A percentile compares a stretch with the other conserved stretches of the same genome.
phyloP scores from a whole-genome alignment of 1,139 yeast species.

The Debaryomyces sp. region DNA sequence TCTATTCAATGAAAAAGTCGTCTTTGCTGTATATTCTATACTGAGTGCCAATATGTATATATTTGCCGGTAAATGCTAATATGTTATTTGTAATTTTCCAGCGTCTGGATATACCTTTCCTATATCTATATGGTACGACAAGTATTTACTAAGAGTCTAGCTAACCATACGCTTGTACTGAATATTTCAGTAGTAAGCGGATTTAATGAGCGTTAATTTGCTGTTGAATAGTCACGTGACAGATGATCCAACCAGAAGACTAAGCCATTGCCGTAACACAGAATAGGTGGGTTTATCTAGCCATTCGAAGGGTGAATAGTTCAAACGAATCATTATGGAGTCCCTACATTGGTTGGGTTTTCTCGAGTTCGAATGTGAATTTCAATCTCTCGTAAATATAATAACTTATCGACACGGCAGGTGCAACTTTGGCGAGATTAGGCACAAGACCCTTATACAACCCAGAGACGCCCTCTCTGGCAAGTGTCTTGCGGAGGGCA shows the following conservation, averaged over 20 bases:
- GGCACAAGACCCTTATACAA: constrained; percentile 92
- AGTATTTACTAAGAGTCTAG: neutral
- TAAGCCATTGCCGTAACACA: no score
- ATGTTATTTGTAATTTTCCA: neutral
- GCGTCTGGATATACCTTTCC: neutral
- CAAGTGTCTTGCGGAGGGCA: constrained; percentile 72
- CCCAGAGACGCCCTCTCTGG: constrained; percentile 87
- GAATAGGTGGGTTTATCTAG: neutral
- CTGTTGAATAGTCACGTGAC: constrained; percentile 1
- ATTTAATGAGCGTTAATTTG: constrained; percentile 9
- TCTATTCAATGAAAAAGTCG: neutral
- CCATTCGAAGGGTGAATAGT: neutral
- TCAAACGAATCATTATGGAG: neutral
- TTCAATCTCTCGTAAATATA: constrained; percentile 92
- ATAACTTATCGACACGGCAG: constrained; percentile 94
- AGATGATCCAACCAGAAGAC: no score
- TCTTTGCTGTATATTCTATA: neutral
- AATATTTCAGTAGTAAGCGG: constrained; percentile 7
- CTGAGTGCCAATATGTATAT: neutral
- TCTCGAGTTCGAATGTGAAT: constrained; percentile 52
- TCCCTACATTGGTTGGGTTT: neutral
- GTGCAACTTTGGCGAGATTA: constrained; percentile 93
- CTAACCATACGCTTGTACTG: neutral
- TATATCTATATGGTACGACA: neutral
- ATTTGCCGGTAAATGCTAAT: neutral